These are phyloP conservation scores for Trametes sanguinea DNA, from an alignment of 768 basidiomycete genomes.

Conservation along the genomic window DNA sequence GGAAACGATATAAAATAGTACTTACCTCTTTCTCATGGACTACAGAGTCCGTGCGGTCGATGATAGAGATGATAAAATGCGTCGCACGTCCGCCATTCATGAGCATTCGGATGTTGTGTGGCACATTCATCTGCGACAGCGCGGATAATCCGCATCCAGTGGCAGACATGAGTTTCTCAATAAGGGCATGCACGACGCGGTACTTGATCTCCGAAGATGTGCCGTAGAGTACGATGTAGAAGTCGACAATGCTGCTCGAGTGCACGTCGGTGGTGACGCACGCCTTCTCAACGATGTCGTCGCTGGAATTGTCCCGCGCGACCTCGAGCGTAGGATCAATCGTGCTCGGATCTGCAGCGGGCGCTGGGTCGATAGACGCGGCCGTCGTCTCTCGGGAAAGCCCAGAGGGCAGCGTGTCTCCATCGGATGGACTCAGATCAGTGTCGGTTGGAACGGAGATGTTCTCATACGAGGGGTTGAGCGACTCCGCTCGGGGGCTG, in stretches of 20 bases:
- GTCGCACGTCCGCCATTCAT: slow-evolving; percentile 27
- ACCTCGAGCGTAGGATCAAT: slow-evolving; percentile 39
- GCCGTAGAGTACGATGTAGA: slow-evolving; percentile 72
- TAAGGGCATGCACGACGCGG: slow-evolving; percentile 58
- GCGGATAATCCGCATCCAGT: slow-evolving; percentile 32
- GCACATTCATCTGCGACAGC: slow-evolving; percentile 21
- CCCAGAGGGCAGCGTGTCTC: slow-evolving; percentile 21
- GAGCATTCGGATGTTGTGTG: slow-evolving; percentile 19
- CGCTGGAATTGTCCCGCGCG: slow-evolving; percentile 17
- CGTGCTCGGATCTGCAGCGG: slow-evolving; percentile 39
- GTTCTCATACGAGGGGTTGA: slow-evolving; percentile 59
- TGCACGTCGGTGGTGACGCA: slow-evolving; percentile 18
- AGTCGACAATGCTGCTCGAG: slow-evolving; percentile 39
- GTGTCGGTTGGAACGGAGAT: slow-evolving; percentile 43
- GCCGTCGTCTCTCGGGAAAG: not conserved
- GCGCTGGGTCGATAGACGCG: slow-evolving; percentile 8
- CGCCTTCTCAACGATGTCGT: slow-evolving; percentile 25
- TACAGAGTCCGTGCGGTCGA: slow-evolving; percentile 40
- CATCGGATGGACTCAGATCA: slow-evolving; percentile 25
- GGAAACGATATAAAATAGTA: slow-evolving; percentile 30
- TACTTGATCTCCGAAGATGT: slow-evolving; percentile 58
- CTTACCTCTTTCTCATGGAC: slow-evolving; percentile 38
- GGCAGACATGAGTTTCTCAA: slow-evolving; percentile 54
- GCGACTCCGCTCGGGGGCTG: slow-evolving; percentile 56
- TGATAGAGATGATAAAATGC: slow-evolving; percentile 38